Conservation (phyloP, 1,139 yeast genomes). For the Sugiyamaella novakii region DNA sequence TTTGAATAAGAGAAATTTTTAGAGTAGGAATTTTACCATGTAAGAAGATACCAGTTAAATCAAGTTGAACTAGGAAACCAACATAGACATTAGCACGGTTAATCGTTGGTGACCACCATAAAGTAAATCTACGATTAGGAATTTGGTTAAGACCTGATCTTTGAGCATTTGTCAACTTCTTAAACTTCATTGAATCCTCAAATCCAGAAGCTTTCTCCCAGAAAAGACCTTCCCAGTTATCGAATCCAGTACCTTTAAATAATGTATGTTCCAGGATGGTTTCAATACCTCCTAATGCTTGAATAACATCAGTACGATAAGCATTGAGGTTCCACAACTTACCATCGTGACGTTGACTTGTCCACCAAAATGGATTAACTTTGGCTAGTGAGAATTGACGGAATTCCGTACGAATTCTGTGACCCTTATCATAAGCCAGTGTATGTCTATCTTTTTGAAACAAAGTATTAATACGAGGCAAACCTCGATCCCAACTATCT, state of each 20-base stretch:
- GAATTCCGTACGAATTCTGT: conserved; percentile 78
- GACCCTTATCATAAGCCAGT: conserved; percentile 93
- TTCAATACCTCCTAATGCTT: conserved; percentile 96
- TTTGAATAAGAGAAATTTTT: conserved; percentile 92
- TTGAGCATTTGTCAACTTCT: conserved; percentile 95
- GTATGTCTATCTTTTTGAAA: conserved; percentile 96
- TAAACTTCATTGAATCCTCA: conserved; percentile 92
- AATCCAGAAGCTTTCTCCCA: conserved; percentile 98
- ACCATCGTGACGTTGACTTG: conserved; percentile 90
- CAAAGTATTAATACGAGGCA: conserved; percentile 92
- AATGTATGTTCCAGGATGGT: conserved; percentile 93
- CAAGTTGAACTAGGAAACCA: conserved; percentile 94
- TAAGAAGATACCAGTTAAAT: conserved; percentile 91
- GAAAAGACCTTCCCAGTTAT: conserved; percentile 97
- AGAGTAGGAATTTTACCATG: conserved; percentile 98
- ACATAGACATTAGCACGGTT: conserved; percentile 97
- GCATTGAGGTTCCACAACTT: conserved; percentile 92
- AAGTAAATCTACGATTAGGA: conserved; percentile 93
- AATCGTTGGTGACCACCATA: conserved; percentile 99
- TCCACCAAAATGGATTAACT: conserved; percentile 96
- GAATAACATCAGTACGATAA: conserved; percentile 93
- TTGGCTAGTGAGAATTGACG: conserved; percentile 71
- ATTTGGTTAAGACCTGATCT: conserved; percentile 96
- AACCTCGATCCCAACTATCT: conserved; percentile 93
- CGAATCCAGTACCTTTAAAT: conserved; percentile 96